phyloP scores from a whole-genome alignment of 2,329 filamentous ascomycete genomes.

The Penicillium capsulatum region DNA sequence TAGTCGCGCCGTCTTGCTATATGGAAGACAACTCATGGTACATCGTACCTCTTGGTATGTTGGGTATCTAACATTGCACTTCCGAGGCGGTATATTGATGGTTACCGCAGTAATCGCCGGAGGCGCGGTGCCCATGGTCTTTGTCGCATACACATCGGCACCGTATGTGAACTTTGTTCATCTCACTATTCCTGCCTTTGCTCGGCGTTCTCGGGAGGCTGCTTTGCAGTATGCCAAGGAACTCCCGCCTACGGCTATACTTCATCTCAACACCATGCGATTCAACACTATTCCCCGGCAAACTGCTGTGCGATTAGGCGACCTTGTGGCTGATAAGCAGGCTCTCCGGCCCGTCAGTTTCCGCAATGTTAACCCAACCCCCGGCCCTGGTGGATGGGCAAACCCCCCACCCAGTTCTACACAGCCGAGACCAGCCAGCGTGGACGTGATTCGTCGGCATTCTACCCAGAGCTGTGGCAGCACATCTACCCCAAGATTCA shows the following conservation, averaged over 20 bases:
- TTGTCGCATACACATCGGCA: slow-evolving; percentile 60
- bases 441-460: slow-evolving; percentile 36
- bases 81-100: slow-evolving; percentile 4
- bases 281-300: slow-evolving; percentile 42
- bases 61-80: not conserved
- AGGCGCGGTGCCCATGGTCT: slow-evolving; percentile 61
- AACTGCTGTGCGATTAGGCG: slow-evolving; percentile 41
- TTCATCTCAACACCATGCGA: slow-evolving; percentile 46
- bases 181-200: slow-evolving; percentile 62
- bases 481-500: slow-evolving; percentile 41
- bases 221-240: slow-evolving; percentile 43
- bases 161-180: slow-evolving; percentile 71
- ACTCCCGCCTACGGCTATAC: slow-evolving; percentile 41
- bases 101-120: slow-evolving; percentile 51
- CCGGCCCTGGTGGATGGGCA: slow-evolving; percentile 38
- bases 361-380: slow-evolving; percentile 35
- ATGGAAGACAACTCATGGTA: slow-evolving; percentile 43
- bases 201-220: slow-evolving; percentile 55
- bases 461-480: slow-evolving; percentile 44
- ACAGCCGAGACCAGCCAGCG: slow-evolving; percentile 35
- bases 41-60: slow-evolving; percentile 40
- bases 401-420: slow-evolving; percentile 38
- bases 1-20: slow-evolving; percentile 59
- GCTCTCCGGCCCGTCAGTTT: slow-evolving; percentile 41
- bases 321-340: slow-evolving; percentile 37